Evolutionary conservation across 2,329 filamentous ascomycete genomes (phyloP).

Genomic region (Samsoniella hepiali): DNA sequence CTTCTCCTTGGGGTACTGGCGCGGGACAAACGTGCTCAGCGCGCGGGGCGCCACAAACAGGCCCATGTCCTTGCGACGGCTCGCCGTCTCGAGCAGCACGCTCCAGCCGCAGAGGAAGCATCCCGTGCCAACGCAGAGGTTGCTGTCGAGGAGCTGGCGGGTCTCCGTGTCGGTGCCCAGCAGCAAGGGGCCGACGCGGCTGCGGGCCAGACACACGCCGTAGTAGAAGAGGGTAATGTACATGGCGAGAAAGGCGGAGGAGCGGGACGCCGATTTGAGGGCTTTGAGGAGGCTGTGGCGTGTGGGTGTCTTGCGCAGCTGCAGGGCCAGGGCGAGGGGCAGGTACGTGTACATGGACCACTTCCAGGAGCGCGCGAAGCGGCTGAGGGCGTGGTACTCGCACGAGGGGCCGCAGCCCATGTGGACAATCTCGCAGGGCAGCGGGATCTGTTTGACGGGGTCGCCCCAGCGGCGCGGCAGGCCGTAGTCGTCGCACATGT

Average conservation of each 20-base stretch:
- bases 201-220: conserved; percentile 74
- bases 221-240: conserved; percentile 85
- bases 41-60: conserved; percentile 80
- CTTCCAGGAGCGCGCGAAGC: conserved; percentile 66
- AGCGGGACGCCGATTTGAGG: conserved; percentile 60
- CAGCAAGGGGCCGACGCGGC: conserved; percentile 66
- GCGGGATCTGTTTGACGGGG: conserved; percentile 64
- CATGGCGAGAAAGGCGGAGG: conserved; percentile 71
- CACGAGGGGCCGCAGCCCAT: conserved; percentile 72
- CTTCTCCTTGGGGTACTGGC: conserved; percentile 60
- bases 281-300: conserved; percentile 48
- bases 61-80: conserved; percentile 68
- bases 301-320: conserved; percentile 40
- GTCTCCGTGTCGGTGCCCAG: conserved; percentile 50
- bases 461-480: conserved; percentile 71
- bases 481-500: conserved; percentile 69
- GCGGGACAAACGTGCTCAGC: conserved; percentile 68
- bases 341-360: conserved; percentile 76
- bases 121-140: conserved; percentile 67
- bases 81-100: conserved; percentile 66
- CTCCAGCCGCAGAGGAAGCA: conserved; percentile 80
- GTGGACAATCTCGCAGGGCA: conserved; percentile 82
- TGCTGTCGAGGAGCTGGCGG: conserved; percentile 54
- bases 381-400: conserved; percentile 67
- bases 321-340: conserved; percentile 66